phyloP scores from a whole-genome alignment of 805 yeast species.

The Kazachstania taianensis region DNA sequence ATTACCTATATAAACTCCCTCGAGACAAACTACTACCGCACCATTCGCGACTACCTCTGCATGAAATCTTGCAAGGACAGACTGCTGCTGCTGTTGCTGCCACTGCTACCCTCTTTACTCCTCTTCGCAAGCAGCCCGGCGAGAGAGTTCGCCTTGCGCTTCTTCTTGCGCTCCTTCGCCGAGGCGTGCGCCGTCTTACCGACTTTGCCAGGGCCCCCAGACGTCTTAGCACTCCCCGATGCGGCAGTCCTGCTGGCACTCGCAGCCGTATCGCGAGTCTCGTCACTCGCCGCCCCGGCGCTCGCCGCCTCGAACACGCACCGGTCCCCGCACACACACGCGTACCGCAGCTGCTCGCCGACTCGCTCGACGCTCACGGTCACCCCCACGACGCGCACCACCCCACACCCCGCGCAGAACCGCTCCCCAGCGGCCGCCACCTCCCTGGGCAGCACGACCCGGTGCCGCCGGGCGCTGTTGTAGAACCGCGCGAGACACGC shows the following conservation, averaged over 20 bases:
- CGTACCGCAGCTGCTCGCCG: slow-evolving; percentile 5
- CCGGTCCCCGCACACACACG: slow-evolving; percentile 23
- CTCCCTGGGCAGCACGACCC: slow-evolving; percentile 17
- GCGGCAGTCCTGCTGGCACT: neutral
- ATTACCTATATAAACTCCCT: too few relatives aligned
- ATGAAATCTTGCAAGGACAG: slow-evolving; percentile 44
- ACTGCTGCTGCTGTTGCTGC: slow-evolving; percentile 10
- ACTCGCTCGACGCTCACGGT: slow-evolving; percentile 7
- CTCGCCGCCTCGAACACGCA: slow-evolving; percentile 9
- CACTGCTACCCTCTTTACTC: slow-evolving; percentile 28
- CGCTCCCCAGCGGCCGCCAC: slow-evolving; percentile 14
- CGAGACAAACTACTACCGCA: too few relatives aligned
- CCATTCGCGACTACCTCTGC: slow-evolving; percentile 26
- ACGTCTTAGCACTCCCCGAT: slow-evolving; percentile 6
- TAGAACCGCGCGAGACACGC: slow-evolving; percentile 24
- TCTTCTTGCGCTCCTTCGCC: slow-evolving; percentile 34
- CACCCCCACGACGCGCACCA: slow-evolving; percentile 9
- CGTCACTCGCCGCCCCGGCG: neutral
- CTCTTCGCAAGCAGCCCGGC: slow-evolving; percentile 34
- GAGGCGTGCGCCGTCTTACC: neutral
- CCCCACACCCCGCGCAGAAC: slow-evolving; percentile 27
- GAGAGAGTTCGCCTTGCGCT: slow-evolving; percentile 37
- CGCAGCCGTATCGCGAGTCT: neutral
- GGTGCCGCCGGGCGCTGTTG: slow-evolving; percentile 23
- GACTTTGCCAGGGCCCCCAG: slow-evolving; percentile 9